A percentile compares a stretch with the other conserved stretches of the same genome.
Conservation (phyloP, 768 basidiomycete species). For the Mycena filopes region DNA sequence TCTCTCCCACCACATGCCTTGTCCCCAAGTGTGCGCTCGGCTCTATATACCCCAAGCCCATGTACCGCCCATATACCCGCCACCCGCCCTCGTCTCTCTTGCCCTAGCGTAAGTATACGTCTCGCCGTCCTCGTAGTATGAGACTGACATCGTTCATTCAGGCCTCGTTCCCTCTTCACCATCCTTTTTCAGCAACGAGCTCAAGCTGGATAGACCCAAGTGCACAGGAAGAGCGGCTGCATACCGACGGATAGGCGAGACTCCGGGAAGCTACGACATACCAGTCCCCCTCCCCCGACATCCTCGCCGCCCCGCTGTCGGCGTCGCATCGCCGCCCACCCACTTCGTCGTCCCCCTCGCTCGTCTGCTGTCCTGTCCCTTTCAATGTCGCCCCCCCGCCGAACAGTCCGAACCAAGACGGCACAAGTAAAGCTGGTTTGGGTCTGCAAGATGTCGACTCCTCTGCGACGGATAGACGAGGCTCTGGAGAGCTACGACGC, state of each 20-base stretch:
- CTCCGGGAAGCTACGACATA: neutral
- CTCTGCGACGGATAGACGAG: neutral
- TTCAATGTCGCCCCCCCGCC: neutral
- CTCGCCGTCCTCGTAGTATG: too few relatives aligned
- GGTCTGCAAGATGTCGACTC: neutral
- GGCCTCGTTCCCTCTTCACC: too few relatives aligned
- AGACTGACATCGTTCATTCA: too few relatives aligned
- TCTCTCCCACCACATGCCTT: too few relatives aligned
- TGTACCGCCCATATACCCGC: too few relatives aligned
- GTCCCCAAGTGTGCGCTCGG: too few relatives aligned
- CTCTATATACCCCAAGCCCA: too few relatives aligned
- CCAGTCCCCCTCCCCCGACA: neutral
- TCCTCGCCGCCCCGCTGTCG: conserved; percentile 8
- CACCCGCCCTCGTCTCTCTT: too few relatives aligned
- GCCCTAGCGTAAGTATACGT: too few relatives aligned
- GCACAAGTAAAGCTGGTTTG: neutral
- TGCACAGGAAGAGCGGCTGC: neutral
- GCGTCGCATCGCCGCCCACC: neutral
- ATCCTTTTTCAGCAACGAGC: too few relatives aligned
- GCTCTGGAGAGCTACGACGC: neutral
- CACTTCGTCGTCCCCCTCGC: neutral
- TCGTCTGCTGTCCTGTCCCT: neutral
- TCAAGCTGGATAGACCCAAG: too few relatives aligned
- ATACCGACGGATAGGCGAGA: neutral
- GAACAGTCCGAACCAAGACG: neutral